Evolutionary conservation across 805 yeast species (phyloP).

Genomic region (Candida insectalens): DNA sequence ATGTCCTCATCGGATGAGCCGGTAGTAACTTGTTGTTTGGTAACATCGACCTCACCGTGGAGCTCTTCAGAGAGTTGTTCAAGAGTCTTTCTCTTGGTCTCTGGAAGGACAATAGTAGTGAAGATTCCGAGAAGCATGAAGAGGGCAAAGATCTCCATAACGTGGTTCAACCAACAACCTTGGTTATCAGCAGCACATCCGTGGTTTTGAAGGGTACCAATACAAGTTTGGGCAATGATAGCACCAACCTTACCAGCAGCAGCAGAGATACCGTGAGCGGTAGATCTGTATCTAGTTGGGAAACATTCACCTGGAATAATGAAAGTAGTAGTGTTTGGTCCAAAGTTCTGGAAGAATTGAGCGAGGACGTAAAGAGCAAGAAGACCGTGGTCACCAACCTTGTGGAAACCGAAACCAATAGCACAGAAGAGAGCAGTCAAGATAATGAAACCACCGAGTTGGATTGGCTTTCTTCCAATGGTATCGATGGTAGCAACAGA

Average conservation of each 20-base stretch:
- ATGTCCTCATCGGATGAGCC: slow-evolving; percentile 19
- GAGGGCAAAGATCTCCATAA: slow-evolving; percentile 87
- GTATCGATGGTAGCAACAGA: slow-evolving; percentile 72
- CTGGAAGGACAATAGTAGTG: slow-evolving; percentile 66
- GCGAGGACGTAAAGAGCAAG: slow-evolving; percentile 70
- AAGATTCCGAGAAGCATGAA: slow-evolving; percentile 79
- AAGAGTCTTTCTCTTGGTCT: slow-evolving; percentile 84
- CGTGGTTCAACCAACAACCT: slow-evolving; percentile 83
- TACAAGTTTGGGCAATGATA: slow-evolving; percentile 78
- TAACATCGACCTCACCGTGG: slow-evolving; percentile 63
- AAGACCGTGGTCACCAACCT: slow-evolving; percentile 53
- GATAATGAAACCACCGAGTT: slow-evolving; percentile 62
- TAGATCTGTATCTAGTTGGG: slow-evolving; percentile 93
- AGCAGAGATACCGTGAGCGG: slow-evolving; percentile 93
- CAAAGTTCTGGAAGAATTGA: slow-evolving; percentile 86
- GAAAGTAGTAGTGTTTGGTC: slow-evolving; percentile 90
- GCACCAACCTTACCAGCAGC: slow-evolving; percentile 92
- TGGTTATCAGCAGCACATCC: slow-evolving; percentile 49
- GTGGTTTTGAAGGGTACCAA: slow-evolving; percentile 78
- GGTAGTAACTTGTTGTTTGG: slow-evolving; percentile 13
- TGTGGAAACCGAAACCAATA: slow-evolving; percentile 79
- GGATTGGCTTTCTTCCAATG: slow-evolving; percentile 80
- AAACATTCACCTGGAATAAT: slow-evolving; percentile 84
- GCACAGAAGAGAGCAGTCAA: slow-evolving; percentile 66
- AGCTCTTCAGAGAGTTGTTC: slow-evolving; percentile 74